These are phyloP conservation scores for Vanilla planifolia DNA, from an alignment of 106 monocot species.

Conservation along the genomic window DNA sequence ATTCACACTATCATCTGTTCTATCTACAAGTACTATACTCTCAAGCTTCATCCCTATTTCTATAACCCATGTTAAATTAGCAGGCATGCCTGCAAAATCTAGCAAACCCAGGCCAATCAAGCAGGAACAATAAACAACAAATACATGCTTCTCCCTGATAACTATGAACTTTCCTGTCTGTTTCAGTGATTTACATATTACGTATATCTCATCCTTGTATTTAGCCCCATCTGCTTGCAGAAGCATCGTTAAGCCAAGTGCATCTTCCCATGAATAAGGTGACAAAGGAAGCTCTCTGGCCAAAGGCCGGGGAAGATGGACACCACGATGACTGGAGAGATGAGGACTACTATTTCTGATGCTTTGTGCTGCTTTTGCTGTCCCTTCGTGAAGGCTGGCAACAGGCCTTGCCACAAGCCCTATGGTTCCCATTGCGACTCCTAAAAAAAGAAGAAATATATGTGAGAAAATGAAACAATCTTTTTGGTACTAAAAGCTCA, in stretches of 20 bases:
- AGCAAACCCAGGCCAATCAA: conserved; percentile 41
- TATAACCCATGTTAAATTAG: conserved; percentile 63
- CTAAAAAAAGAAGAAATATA: conserved; percentile 36
- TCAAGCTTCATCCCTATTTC: conserved; percentile 69
- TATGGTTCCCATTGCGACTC: conserved; percentile 89
- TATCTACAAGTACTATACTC: conserved; percentile 75
- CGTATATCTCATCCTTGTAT: conserved; percentile 54
- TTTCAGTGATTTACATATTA: conserved; percentile 59
- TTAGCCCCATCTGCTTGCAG: conserved; percentile 45
- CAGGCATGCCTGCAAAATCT: conserved; percentile 55
- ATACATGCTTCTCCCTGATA: conserved; percentile 40
- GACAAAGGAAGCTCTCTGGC: conserved; percentile 63
- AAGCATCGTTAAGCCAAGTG: conserved; percentile 64
- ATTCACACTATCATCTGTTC: conserved; percentile 38
- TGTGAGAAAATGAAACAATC: no score
- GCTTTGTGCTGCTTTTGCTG: conserved; percentile 89
- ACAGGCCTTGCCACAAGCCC: conserved; percentile 80
- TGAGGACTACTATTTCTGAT: conserved; percentile 84
- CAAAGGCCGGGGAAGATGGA: conserved; percentile 71
- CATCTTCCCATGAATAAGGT: conserved; percentile 97
- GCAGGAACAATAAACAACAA: conserved; percentile 37
- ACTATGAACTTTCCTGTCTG: conserved; percentile 57
- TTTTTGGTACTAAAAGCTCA: not conserved
- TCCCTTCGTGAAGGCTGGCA: conserved; percentile 90
- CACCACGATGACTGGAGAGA: conserved; percentile 38